These are phyloP conservation scores for Dictyophora rubrovolvata DNA, from an alignment of 768 basidiomycete species.

Conservation along the genomic window DNA sequence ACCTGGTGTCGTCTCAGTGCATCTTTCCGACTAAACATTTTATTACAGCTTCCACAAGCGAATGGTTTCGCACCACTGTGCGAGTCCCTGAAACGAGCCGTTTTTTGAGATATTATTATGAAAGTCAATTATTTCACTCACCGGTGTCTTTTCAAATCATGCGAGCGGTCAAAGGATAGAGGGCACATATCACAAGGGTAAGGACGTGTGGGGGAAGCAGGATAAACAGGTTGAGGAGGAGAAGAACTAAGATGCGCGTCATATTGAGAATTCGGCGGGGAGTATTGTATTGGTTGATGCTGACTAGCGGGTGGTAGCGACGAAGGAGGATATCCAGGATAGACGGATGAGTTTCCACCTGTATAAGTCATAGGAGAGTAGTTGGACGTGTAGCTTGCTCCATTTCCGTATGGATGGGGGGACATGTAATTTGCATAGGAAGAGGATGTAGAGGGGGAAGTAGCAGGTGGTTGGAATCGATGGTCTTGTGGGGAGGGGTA, in stretches of 20 bases:
- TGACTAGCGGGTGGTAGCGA: background rate
- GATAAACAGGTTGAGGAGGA: conserved; percentile 31
- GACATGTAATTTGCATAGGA: conserved; percentile 14
- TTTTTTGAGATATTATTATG: conserved; percentile 34
- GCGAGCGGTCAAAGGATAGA: conserved; percentile 76
- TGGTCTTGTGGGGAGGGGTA: conserved; percentile 35
- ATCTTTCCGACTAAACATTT: conserved; percentile 82
- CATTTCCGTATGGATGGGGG: background rate
- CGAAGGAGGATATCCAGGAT: conserved; percentile 9
- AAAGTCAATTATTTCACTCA: background rate
- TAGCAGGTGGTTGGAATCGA: conserved; percentile 14
- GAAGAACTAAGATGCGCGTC: conserved; percentile 22
- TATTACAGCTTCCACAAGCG: conserved; percentile 72
- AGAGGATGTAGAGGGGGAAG: conserved; percentile 13
- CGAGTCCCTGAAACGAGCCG: conserved; percentile 1
- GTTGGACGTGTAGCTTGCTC: background rate
- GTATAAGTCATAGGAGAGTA: conserved; percentile 8
- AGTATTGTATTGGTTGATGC: conserved; percentile 21
- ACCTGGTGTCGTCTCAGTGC: conserved; percentile 82
- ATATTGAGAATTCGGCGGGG: conserved; percentile 25
- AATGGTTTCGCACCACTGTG: conserved; percentile 42
- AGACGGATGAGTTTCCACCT: background rate
- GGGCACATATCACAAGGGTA: conserved; percentile 66
- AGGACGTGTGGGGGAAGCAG: conserved; percentile 49
- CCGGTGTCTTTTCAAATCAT: conserved; percentile 75